Evolutionary conservation across 169 alveolate species (phyloP), one percentile per base, ranked within the genome.

Genomic region (Plasmodium coatneyi): DNA sequence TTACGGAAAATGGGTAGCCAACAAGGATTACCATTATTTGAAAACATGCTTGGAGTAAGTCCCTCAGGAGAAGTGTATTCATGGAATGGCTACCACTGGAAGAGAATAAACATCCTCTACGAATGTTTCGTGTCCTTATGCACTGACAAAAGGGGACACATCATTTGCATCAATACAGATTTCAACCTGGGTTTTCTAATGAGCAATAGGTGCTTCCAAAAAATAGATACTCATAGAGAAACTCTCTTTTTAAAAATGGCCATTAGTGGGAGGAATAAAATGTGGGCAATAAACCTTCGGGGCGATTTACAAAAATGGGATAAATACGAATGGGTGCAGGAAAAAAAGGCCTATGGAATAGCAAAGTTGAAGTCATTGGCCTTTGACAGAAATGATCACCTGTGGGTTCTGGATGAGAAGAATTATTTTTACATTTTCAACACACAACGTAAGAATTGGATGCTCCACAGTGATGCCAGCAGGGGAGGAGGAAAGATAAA

Each of bases 281-380:
- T 89, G n/a, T 89, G 94, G 94, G 94, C 90, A 19, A 78, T 89
- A 54, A 60, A 89, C 71, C 71, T 89, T 32, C 32, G 82, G 36
- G 94, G 94, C 3, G 89, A 89, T 36, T 89, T 89, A 60, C 81
- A 56, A 79, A 89, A 80, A 89, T 89, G 94, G 94, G 22, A 89
- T 28, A 79, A 52, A 54, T 89, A 89, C 71, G 83, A 89, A 79
- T 89, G 94, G 94, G 82, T 36, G 22, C 19, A 79, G 34, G 82
- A 34, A 39, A 89, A 60, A 52, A 89, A 72, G 71, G 94, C 94
- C 12, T 89, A 89, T 71, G 94, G 94, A 25, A 89, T 89, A 56
- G 56, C 89, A 16, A 89, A 89, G 56, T 16, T 89, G 49, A 89
- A 72, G 25, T 89, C 90, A n/a, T 66, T 89, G 71, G 94, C 94